Base-by-base conservation (phyloP, 768 basidiomycete species). In the Trametes punicea region DNA sequence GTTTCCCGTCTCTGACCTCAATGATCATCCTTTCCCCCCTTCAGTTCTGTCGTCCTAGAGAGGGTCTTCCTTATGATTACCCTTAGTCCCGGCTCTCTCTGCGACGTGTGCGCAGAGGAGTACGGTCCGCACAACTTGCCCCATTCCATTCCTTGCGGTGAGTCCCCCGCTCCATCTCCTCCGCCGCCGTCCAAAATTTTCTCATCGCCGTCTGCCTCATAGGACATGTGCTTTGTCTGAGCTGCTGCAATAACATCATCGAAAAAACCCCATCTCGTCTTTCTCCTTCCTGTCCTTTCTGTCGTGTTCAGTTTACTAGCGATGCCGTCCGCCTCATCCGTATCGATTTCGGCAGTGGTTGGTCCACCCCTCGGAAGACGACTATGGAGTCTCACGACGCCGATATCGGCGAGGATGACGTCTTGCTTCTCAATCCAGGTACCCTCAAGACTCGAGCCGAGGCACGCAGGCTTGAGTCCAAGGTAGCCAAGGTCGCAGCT, bases 21-120 rank as follows among this genome's bases (percentile, higher is more conserved):
- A 69, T 69, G 67, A 63, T 53, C 61, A 45, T 61, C 62, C 66
- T 55, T 62, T 55, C 60, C 56, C 60, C 54, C 61, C 62, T 60
- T 51, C 66, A 65, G 67, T 54, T 64, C 39, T 51, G 42, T 57
- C 63, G 36, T 58, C 55, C 48, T 54, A 62, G 54, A 64, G 60
- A 63, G 64, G 62, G 63, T 61, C 56, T 55, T 65, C 61, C 39
- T 62, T 63, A 91, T 91, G 89, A 82, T 91, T 75, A 87, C 88
- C 70, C 86, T 91, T 68, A 80, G 76, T 75, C 82, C 87, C 72
- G 87, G 87, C 73, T 90, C 86, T 71, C 79, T 84, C 71, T 91
- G 89, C 84, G 89, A 91, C 79, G 89, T 91, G 68, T 91, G 89
- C 78, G 88, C 88, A 67, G 88, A 90, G 74, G 88, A 90, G 77